Evolutionary conservation across 208 protist genomes (phyloP).

Genomic region (Trypanosomatidae sp.): DNA sequence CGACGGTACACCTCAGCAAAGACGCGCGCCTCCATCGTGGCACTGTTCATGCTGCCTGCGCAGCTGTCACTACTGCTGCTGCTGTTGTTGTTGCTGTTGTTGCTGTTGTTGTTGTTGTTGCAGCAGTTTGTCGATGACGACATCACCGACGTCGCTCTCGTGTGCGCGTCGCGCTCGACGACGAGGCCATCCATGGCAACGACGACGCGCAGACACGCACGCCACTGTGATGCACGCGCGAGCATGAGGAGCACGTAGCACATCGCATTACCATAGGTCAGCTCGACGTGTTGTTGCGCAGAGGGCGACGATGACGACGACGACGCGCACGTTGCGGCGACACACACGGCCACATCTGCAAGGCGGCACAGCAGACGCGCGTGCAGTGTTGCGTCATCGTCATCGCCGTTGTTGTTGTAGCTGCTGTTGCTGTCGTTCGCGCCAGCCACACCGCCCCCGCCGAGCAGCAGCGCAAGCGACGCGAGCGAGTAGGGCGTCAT

Average conservation of each 20-base stretch:
- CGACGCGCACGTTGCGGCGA: too few species aligned
- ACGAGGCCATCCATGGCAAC: neutral
- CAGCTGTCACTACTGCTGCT: neutral
- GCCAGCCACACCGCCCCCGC: neutral
- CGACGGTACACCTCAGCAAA: constrained; percentile 36
- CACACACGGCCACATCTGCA: too few species aligned
- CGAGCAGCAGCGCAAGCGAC: neutral
- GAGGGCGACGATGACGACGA: too few species aligned
- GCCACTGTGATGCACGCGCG: neutral
- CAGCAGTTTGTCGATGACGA: too few species aligned
- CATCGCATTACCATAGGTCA: too few species aligned
- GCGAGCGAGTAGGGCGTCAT: neutral
- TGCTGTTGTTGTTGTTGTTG: too few species aligned
- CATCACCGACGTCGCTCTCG: too few species aligned
- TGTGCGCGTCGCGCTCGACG: neutral
- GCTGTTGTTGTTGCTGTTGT: neutral
- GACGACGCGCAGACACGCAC: constrained; percentile 2
- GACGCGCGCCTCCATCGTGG: constrained; percentile 29
- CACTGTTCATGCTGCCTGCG: constrained; percentile 5
- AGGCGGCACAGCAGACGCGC: too few species aligned
- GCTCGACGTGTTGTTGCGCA: too few species aligned
- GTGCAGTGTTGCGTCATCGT: constrained; percentile 21
- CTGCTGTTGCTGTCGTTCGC: neutral
- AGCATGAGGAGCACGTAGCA: neutral
- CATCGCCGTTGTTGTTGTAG: neutral